A percentile compares a stretch with the other conserved stretches of the same genome.
Conservation (phyloP, 495 filamentous ascomycete species). For the Talaromyces adpressus region DNA sequence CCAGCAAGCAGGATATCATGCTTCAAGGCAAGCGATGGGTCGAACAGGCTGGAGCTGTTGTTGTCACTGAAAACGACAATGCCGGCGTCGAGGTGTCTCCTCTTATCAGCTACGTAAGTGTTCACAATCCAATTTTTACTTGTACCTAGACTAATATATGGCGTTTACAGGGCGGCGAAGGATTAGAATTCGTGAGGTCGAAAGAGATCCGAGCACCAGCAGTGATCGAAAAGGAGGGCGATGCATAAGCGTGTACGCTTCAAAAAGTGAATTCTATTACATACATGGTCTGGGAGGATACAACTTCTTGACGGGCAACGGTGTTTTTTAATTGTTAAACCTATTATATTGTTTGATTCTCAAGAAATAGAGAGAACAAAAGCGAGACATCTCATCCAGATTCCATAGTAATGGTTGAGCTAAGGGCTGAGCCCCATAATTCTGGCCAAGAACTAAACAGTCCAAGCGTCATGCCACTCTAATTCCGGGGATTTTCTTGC, state of each 20-base stretch:
- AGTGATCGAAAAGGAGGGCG: conserved; percentile 66
- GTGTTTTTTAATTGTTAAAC: neutral
- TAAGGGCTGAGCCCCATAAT: neutral
- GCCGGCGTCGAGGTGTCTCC: conserved; percentile 86
- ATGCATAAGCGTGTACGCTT: conserved; percentile 11
- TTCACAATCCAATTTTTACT: conserved; percentile 12
- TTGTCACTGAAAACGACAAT: conserved; percentile 62
- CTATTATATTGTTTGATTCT: neutral
- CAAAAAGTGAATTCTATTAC: neutral
- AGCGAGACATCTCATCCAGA: neutral
- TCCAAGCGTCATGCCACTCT: conserved; percentile 5
- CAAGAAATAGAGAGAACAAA: neutral
- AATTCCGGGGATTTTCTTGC: conserved; percentile 5
- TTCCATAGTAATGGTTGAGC: neutral
- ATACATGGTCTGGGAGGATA: neutral
- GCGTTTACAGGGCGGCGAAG: conserved; percentile 70
- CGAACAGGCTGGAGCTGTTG: conserved; percentile 65
- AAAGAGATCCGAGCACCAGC: conserved; percentile 70
- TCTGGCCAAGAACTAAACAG: neutral
- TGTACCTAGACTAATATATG: neutral
- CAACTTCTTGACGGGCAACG: neutral
- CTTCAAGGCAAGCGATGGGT: conserved; percentile 81
- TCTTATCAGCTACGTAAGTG: conserved; percentile 86
- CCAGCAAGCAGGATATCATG: conserved; percentile 83
- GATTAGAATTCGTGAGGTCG: conserved; percentile 68